A percentile compares a stretch with the other conserved stretches of the same genome.
phyloP scores from a whole-genome alignment of 768 basidiomycete species.

The Melanogaster broomeanus region DNA sequence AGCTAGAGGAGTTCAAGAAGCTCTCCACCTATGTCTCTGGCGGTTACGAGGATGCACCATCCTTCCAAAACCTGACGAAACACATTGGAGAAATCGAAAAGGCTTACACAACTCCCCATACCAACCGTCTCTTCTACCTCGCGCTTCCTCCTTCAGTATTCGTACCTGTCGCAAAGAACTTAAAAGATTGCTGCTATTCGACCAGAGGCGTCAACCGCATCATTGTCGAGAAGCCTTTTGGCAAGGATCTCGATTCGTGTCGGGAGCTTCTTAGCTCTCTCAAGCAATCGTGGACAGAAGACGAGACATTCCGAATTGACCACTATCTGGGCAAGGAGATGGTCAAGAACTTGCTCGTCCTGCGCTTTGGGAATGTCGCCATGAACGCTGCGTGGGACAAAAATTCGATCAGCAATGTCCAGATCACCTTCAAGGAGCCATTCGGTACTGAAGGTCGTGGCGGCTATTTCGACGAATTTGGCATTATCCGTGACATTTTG shows the following conservation, averaged over 20 bases:
- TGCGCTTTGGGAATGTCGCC: conserved; percentile 94
- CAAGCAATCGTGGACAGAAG: conserved; percentile 89
- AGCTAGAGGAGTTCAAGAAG: conserved; percentile 83
- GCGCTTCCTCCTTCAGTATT: conserved; percentile 98
- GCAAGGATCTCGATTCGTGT: conserved; percentile 88
- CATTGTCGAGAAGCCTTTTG: conserved; percentile 98
- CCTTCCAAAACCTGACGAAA: conserved; percentile 76
- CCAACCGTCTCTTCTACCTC: conserved; percentile 93
- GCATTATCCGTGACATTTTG: conserved; percentile 95
- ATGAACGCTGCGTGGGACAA: conserved; percentile 92
- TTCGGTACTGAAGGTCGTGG: conserved; percentile 99
- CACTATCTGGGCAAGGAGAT: conserved; percentile 99
- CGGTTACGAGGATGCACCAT: conserved; percentile 80
- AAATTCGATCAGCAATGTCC: conserved; percentile 93
- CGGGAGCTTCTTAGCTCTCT: conserved; percentile 74
- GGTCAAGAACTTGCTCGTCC: conserved; percentile 97
- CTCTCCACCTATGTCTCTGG: conserved; percentile 83
- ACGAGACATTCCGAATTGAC: conserved; percentile 99
- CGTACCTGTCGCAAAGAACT: conserved; percentile 79
- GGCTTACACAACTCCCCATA: conserved; percentile 57
- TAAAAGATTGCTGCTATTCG: conserved; percentile 81
- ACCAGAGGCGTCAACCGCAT: conserved; percentile 80
- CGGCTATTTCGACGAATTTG: conserved; percentile 99
- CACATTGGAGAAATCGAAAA: conserved; percentile 80
- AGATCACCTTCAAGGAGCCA: conserved; percentile 99